A percentile compares a stretch with the other conserved stretches of the same genome.
Conservation (phyloP, 2,329 filamentous ascomycete genomes). For the Pyrenophora graminea region DNA sequence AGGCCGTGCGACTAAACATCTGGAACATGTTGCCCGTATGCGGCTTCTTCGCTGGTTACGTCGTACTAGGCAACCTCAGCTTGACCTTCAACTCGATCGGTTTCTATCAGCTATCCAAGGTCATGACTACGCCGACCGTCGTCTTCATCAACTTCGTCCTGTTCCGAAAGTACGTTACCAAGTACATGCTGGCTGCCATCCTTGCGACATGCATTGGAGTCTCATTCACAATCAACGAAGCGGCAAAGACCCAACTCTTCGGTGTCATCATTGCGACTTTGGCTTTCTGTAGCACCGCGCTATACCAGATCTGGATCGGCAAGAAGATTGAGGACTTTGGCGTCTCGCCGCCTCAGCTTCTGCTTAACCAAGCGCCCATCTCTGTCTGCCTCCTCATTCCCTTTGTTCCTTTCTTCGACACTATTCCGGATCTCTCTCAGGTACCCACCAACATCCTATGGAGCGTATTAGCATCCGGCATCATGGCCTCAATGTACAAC, state of each 20-base stretch:
- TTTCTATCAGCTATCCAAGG: slow-evolving; percentile 55
- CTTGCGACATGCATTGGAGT: slow-evolving; percentile 52
- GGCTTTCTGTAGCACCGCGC: slow-evolving; percentile 52
- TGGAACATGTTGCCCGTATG: slow-evolving; percentile 53
- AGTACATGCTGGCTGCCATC: slow-evolving; percentile 49
- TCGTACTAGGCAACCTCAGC: slow-evolving; percentile 53
- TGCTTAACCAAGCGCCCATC: slow-evolving; percentile 54
- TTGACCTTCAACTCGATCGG: slow-evolving; percentile 54
- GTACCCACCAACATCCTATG: slow-evolving; percentile 49
- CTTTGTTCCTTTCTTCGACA: slow-evolving; percentile 52
- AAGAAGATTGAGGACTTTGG: slow-evolving; percentile 55
- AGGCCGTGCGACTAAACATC: slow-evolving; percentile 50
- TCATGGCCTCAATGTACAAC: slow-evolving; percentile 50
- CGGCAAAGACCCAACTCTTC: slow-evolving; percentile 47
- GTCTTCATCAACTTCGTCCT: slow-evolving; percentile 52
- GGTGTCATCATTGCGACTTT: slow-evolving; percentile 51
- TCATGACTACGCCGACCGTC: slow-evolving; percentile 55
- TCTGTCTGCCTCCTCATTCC: slow-evolving; percentile 51
- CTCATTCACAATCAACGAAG: slow-evolving; percentile 50
- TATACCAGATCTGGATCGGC: slow-evolving; percentile 56
- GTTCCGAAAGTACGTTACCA: slow-evolving; percentile 49
- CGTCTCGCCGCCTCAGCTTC: slow-evolving; percentile 51
- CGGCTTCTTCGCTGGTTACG: slow-evolving; percentile 53
- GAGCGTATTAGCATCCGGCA: slow-evolving; percentile 48
- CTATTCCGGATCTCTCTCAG: slow-evolving; percentile 41